A percentile compares a stretch with the other conserved stretches of the same genome.
These are phyloP conservation scores for Tagetes patula DNA, from an alignment of 129 eudicot species.

Conservation along the genomic window DNA sequence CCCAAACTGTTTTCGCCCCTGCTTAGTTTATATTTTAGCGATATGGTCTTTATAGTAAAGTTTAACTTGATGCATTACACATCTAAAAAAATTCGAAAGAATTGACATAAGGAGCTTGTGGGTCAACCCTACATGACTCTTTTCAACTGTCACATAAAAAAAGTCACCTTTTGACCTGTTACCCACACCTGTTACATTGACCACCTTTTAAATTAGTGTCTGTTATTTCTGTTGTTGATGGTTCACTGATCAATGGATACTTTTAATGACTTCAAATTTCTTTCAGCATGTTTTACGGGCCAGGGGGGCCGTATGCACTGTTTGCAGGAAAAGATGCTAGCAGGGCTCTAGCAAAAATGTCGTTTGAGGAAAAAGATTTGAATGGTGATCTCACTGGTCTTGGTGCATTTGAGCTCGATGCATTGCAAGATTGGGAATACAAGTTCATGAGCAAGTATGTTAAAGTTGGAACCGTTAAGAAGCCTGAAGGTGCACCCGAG, in stretches of 20 bases:
- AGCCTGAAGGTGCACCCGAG: conserved; percentile 34
- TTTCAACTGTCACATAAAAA: neutral
- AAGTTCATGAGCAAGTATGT: conserved; percentile 99
- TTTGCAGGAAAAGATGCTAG: conserved; percentile 99
- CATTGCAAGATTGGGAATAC: conserved; percentile 96
- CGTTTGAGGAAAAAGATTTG: conserved; percentile 61
- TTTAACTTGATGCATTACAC: neutral
- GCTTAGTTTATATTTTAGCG: neutral
- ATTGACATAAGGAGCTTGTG: neutral
- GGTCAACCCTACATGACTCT: neutral
- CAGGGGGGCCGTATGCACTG: conserved; percentile 95
- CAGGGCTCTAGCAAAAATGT: conserved; percentile 99
- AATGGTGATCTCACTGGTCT: conserved; percentile 74
- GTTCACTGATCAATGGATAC: conserved; percentile 12
- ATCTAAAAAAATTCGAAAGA: neutral
- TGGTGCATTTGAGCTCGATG: conserved; percentile 91
- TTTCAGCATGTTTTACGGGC: conserved; percentile 92
- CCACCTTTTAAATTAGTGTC: neutral
- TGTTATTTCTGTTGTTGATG: neutral
- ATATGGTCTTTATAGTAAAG: neutral
- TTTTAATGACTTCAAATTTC: neutral
- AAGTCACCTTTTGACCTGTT: neutral
- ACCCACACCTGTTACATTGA: neutral
- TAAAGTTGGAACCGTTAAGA: conserved; percentile 86
- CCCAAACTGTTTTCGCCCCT: neutral